Evolutionary conservation across 805 yeast genomes (phyloP), one percentile per base, ranked within the genome.

Genomic region (Pichia pseudocactophila): DNA sequence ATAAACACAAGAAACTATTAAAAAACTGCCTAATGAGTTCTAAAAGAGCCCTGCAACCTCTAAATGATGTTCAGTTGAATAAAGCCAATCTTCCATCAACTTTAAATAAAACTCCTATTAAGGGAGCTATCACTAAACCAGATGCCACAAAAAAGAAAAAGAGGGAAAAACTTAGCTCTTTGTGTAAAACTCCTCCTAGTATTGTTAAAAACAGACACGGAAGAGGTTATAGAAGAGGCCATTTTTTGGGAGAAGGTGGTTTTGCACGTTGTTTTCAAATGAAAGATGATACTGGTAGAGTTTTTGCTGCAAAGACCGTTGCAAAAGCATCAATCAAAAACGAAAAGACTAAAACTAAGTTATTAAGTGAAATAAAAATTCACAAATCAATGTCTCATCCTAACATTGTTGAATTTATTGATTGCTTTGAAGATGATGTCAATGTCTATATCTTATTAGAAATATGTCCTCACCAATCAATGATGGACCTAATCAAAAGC

Each of bases 191-290:
- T 2, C 98, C 98, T 2, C 98, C 98, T 30, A 82, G 95, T 15
- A 73, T 89, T 50, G 94, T 92, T 51, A 75, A 90, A 52, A 86
- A 92, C 34, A 76, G 89, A 64, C 72, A 74, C 45, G 96, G 96
- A 35, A 77, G 85, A 58, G 94, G 88, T 53, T 92, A 84, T 63
- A 86, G 83, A 50, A 76, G 97, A 58, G 97, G 97, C 2, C 71
- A 71, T 46, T 89, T 88, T 55, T 69, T 92, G 30, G 98, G 98
- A 30, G 97, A 90, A 66, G 99, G 99, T 47, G 99, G 99, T 0
- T 92, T 92, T 69, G 99, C 98, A 15, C 78, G 97, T 58, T 92
- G 99, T 60, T 92, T 92, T 66, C 97, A 92, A 62, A 92, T 92
- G 71, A 86, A 83, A 59, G 96, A 89, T 64, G 82, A 87, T 47